Percentiles rank a stretch among this genome's conserved stretches.
phyloP scores from a whole-genome alignment of 208 protist species.

The Leishmania lainsoni region DNA sequence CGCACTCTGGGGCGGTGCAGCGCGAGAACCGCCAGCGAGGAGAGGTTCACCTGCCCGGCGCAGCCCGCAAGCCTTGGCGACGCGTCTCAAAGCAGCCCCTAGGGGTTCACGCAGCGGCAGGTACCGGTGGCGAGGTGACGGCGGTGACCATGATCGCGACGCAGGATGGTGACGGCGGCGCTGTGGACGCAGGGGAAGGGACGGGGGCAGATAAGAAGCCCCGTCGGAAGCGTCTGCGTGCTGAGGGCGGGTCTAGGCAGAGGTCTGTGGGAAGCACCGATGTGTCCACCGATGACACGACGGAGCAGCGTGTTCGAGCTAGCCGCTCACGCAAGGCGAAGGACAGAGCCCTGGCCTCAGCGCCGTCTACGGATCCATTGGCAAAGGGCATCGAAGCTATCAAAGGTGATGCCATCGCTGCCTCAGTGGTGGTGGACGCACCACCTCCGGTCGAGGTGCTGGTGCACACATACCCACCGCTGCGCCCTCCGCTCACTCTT shows the following conservation, averaged over 20 bases:
- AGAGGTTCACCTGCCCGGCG: conserved; percentile 49
- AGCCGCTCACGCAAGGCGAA: conserved; percentile 10
- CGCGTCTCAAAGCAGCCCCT: background rate
- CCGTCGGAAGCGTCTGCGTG: conserved; percentile 24
- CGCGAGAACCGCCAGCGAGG: conserved; percentile 43
- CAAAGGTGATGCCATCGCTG: background rate
- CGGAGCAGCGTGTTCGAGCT: background rate
- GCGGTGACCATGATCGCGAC: conserved; percentile 27
- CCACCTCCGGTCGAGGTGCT: conserved; percentile 17
- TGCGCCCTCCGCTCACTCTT: conserved; percentile 57
- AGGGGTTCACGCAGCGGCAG: background rate
- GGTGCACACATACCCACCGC: conserved; percentile 48
- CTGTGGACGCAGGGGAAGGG: background rate
- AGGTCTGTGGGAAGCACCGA: background rate
- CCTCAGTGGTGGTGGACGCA: background rate
- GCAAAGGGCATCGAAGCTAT: background rate
- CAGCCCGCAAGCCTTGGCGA: conserved; percentile 11
- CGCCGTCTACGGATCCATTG: background rate
- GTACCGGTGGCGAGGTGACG: conserved; percentile 8
- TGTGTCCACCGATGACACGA: background rate
- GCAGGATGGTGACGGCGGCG: conserved; percentile 15
- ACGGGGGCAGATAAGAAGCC: conserved; percentile 13
- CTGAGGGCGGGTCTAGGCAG: background rate
- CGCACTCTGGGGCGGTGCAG: conserved; percentile 39
- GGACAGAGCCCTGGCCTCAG: background rate